A percentile compares a stretch with the other conserved stretches of the same genome.
Evolutionary conservation across 352 stramenopile species (phyloP).

Genomic region (Phytophthora boehmeriae): DNA sequence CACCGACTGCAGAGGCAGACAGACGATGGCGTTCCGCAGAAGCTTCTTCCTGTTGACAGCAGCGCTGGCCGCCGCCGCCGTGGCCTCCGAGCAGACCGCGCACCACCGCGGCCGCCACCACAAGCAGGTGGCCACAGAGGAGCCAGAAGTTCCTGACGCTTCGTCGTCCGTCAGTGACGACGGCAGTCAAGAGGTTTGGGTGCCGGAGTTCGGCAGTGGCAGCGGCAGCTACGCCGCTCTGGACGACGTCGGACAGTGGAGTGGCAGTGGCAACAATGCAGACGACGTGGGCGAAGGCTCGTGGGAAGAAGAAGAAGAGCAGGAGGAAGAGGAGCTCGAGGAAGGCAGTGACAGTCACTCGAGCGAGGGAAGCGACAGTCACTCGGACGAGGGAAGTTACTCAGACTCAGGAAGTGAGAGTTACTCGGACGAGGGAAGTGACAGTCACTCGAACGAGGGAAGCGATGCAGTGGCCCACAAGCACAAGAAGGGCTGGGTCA

Average conservation of each 20-base stretch:
- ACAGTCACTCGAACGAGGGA: conserved; percentile 6
- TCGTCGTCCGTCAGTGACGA: background rate
- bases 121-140: conserved; percentile 13
- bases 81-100: conserved; percentile 23
- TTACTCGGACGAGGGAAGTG: conserved; percentile 5
- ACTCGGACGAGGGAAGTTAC: conserved; percentile 16
- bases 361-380: conserved; percentile 7
- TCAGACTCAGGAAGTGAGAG: conserved; percentile 7
- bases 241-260: conserved; percentile 25
- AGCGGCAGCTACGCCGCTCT: conserved; percentile 15
- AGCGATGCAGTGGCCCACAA: conserved; percentile 14
- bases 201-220: conserved; percentile 16
- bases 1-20: conserved; percentile 1
- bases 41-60: conserved; percentile 36
- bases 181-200: conserved; percentile 3
- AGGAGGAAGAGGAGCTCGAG: conserved; percentile 6
- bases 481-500: conserved; percentile 30
- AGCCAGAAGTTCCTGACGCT: conserved; percentile 2
- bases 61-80: conserved; percentile 24
- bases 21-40: conserved; percentile 32
- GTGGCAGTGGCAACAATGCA: conserved; percentile 30
- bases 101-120: conserved; percentile 29
- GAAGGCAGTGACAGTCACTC: conserved; percentile 10
- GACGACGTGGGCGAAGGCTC: conserved; percentile 13
- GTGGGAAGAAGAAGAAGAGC: conserved; percentile 21